These are phyloP conservation scores for Kwoniella sp. DNA, from an alignment of 768 basidiomycete species.

Conservation along the genomic window DNA sequence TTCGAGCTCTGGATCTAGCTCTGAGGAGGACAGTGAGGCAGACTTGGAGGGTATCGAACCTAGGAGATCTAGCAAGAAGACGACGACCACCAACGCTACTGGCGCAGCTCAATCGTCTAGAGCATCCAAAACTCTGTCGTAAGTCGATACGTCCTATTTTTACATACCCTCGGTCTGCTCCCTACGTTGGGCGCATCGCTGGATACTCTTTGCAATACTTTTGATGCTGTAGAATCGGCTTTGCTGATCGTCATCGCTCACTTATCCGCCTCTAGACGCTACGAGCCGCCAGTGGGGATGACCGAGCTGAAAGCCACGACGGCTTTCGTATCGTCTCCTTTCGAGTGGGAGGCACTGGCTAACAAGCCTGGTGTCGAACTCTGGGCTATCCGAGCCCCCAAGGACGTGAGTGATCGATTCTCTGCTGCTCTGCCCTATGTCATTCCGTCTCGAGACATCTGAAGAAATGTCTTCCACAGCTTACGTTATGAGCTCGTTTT, in stretches of 20 bases:
- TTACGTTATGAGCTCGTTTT: no score
- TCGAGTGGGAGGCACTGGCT: slow-evolving; percentile 48
- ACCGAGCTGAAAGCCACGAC: slow-evolving; percentile 26
- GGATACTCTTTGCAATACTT: no score
- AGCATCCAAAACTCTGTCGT: slow-evolving; percentile 12
- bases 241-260: no score
- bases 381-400: slow-evolving; percentile 52
- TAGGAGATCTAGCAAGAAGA: slow-evolving; percentile 14
- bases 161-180: not conserved
- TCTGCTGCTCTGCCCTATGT: not conserved
- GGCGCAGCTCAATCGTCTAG: not conserved
- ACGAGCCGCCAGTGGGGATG: slow-evolving; percentile 44
- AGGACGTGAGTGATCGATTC: slow-evolving; percentile 33
- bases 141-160: not conserved
- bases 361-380: slow-evolving; percentile 43
- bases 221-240: no score
- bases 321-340: slow-evolving; percentile 34
- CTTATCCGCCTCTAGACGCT: no score
- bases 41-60: slow-evolving; percentile 39
- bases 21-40: slow-evolving; percentile 27
- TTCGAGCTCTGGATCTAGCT: slow-evolving; percentile 19
- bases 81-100: not conserved
- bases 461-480: no score
- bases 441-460: no score
- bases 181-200: no score